phyloP scores from a whole-genome alignment of 768 basidiomycete genomes.

The Mycena leptocephala region DNA sequence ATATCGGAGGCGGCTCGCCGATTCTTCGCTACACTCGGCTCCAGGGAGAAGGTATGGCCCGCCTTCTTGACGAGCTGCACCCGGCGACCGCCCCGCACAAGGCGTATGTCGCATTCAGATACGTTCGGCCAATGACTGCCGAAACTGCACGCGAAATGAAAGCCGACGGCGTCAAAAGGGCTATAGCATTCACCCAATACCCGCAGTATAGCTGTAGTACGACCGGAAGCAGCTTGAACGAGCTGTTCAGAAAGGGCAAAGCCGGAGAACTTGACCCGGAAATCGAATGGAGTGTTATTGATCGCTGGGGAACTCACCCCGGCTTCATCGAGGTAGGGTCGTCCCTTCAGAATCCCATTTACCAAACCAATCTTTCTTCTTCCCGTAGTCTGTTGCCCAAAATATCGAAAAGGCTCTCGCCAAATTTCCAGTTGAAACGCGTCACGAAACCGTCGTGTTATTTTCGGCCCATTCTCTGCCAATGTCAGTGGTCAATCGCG shows the following conservation, averaged over 20 bases:
- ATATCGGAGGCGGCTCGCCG: slow-evolving; percentile 97
- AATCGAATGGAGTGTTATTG: slow-evolving; percentile 97
- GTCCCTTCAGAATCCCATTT: not conserved
- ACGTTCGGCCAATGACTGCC: slow-evolving; percentile 91
- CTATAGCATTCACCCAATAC: slow-evolving; percentile 97
- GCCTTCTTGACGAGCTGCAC: slow-evolving; percentile 94
- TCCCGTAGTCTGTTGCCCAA: slow-evolving; percentile 88
- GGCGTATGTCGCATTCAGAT: slow-evolving; percentile 95
- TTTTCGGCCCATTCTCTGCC: slow-evolving; percentile 99
- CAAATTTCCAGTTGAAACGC: slow-evolving; percentile 81
- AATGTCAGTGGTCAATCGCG: slow-evolving; percentile 98
- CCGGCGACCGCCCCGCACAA: slow-evolving; percentile 97
- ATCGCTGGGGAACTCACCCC: slow-evolving; percentile 96
- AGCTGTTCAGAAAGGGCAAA: slow-evolving; percentile 81
- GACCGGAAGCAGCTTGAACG: slow-evolving; percentile 97
- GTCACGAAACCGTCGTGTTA: slow-evolving; percentile 85
- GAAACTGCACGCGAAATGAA: slow-evolving; percentile 88
- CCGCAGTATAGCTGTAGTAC: slow-evolving; percentile 99
- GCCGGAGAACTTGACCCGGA: slow-evolving; percentile 72
- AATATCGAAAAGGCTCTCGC: slow-evolving; percentile 88
- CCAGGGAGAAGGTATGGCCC: slow-evolving; percentile 93
- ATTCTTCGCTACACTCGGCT: slow-evolving; percentile 91
- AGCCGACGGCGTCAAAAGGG: slow-evolving; percentile 91
- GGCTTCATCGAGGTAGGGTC: slow-evolving; percentile 91
- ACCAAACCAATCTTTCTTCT: slow-evolving; percentile 5